A percentile compares a stretch with the other conserved stretches of the same genome.
These are phyloP conservation scores for Trametopsis cervina DNA, from an alignment of 768 basidiomycete species.

Conservation along the genomic window DNA sequence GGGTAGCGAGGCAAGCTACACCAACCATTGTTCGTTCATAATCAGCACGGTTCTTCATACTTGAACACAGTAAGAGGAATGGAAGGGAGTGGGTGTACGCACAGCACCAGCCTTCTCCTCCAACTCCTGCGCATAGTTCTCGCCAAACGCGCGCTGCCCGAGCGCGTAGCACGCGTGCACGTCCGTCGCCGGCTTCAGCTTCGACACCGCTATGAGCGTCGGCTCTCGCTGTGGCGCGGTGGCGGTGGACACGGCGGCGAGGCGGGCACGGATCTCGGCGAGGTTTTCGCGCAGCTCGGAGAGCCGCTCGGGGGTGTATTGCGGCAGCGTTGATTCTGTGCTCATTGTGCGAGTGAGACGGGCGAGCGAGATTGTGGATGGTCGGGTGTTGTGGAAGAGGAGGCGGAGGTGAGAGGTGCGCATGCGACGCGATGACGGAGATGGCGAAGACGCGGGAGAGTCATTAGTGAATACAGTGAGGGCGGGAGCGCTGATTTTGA, in stretches of 20 bases:
- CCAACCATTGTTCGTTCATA: background rate
- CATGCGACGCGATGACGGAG: background rate
- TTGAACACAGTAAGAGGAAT: background rate
- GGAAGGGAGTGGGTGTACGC: constrained; percentile 12
- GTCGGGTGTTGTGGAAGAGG: background rate
- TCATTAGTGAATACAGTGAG: no score
- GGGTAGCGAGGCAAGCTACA: constrained; percentile 54
- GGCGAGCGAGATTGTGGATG: constrained; percentile 1
- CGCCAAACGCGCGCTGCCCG: constrained; percentile 90
- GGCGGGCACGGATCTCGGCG: constrained; percentile 41
- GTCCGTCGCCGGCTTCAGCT: constrained; percentile 86
- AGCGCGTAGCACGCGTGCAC: constrained; percentile 74
- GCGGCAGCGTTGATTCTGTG: constrained; percentile 1
- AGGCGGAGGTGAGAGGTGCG: background rate
- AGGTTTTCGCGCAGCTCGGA: constrained; percentile 50
- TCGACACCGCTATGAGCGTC: constrained; percentile 83
- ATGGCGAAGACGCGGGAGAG: no score
- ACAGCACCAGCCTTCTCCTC: constrained; percentile 64
- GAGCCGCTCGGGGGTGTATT: constrained; percentile 16
- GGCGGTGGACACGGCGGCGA: constrained; percentile 32
- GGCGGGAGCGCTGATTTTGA: no score
- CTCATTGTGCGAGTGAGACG: background rate
- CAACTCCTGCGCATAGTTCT: constrained; percentile 95
- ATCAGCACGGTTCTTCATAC: background rate
- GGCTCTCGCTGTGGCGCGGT: constrained; percentile 14